Percentiles rank a stretch among this genome's conserved stretches.
These are phyloP conservation scores for Metschnikowia lochheadii DNA, from an alignment of 805 yeast species.

Conservation along the genomic window DNA sequence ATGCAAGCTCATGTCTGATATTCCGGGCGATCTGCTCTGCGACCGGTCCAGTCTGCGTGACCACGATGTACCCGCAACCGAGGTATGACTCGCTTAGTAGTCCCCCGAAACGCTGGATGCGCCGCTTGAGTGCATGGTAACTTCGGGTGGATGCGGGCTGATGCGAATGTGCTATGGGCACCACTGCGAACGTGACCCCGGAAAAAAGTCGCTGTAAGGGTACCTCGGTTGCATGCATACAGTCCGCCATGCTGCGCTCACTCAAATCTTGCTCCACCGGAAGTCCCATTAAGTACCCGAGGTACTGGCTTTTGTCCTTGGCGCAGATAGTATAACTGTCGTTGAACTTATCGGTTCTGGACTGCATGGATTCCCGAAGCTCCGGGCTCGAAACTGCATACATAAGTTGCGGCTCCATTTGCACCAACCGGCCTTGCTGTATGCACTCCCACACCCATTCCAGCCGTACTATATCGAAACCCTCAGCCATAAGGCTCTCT, in stretches of 20 bases:
- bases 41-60: constrained; percentile 14
- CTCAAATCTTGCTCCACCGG: constrained; percentile 10
- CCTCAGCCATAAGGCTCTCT: constrained; percentile 27
- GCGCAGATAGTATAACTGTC: constrained; percentile 50
- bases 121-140: constrained; percentile 12
- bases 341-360: constrained; percentile 54
- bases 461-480: constrained; percentile 62
- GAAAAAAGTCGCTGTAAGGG: constrained; percentile 32
- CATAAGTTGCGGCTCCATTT: constrained; percentile 60
- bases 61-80: constrained; percentile 39
- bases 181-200: constrained; percentile 31
- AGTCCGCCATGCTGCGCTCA: not conserved
- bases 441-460: constrained; percentile 73
- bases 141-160: not conserved
- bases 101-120: constrained; percentile 46
- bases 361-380: constrained; percentile 17
- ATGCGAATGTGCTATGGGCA: not conserved
- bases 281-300: constrained; percentile 6
- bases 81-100: not conserved
- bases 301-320: constrained; percentile 3
- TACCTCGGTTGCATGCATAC: not conserved
- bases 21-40: constrained; percentile 5
- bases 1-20: constrained; percentile 10
- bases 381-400: constrained; percentile 34
- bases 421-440: constrained; percentile 34